Conservation (phyloP, 441 rosid species). For the Theobroma grandiflorum region DNA sequence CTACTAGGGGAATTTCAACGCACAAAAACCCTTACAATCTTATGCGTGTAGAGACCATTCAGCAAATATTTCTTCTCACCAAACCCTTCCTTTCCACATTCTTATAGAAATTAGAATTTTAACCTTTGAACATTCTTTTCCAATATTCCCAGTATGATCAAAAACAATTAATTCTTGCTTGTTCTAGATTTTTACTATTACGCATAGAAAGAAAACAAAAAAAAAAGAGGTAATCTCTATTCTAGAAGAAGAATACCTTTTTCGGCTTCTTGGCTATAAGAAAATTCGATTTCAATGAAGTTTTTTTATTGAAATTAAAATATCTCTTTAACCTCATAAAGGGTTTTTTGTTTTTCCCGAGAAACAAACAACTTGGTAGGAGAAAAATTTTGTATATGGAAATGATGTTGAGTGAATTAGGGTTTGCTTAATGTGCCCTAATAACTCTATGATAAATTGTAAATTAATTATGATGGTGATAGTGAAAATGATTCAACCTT, state of each 20-base stretch:
- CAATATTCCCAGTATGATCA: background rate
- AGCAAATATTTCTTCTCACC: background rate
- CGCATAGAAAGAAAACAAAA: no score
- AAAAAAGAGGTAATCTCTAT: no score
- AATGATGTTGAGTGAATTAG: background rate
- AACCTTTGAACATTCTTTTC: background rate
- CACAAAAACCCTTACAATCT: background rate
- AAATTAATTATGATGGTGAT: background rate
- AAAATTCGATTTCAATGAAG: no score
- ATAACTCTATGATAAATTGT: background rate
- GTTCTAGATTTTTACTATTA: no score
- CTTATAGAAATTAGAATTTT: background rate
- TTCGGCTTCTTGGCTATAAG: no score
- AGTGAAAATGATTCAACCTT: background rate
- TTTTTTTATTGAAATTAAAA: no score
- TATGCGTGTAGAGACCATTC: background rate
- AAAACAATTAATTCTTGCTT: no score
- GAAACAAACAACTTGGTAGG: no score
- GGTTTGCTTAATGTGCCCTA: slow-evolving; percentile 1
- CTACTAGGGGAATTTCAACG: background rate
- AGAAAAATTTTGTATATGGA: background rate
- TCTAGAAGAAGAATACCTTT: no score
- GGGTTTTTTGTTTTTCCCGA: background rate
- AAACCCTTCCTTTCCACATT: background rate
- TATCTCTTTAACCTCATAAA: no score